Conservation (phyloP, 129 eudicot species). For the Escallonia rubra region DNA sequence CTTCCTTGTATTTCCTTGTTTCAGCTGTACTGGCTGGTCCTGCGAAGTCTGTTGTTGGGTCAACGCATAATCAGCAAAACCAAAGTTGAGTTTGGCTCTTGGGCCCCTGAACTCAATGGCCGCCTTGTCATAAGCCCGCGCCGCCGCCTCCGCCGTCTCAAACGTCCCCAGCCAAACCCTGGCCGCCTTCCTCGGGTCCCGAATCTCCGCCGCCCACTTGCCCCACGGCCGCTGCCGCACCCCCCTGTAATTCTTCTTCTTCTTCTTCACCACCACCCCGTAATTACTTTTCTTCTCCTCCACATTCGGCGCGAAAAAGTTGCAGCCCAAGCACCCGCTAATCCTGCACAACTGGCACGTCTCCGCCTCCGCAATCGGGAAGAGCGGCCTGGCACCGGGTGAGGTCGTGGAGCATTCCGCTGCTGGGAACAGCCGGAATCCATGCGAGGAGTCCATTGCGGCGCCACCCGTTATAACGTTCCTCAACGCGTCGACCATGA, state of each 20-base stretch:
- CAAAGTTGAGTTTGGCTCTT: slow-evolving; percentile 58
- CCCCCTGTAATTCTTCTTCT: slow-evolving; percentile 65
- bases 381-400: neutral
- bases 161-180: slow-evolving; percentile 80
- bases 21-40: neutral
- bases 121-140: slow-evolving; percentile 59
- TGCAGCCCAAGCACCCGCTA: slow-evolving; percentile 71
- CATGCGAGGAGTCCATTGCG: slow-evolving; percentile 3
- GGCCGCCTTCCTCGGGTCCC: slow-evolving; percentile 68
- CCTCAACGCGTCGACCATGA: slow-evolving; percentile 56
- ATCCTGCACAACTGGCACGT: slow-evolving; percentile 46
- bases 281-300: neutral
- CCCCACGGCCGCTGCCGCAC: slow-evolving; percentile 83
- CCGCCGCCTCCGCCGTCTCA: slow-evolving; percentile 75
- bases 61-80: slow-evolving; percentile 34
- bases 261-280: neutral
- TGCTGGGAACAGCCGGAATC: slow-evolving; percentile 11
- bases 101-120: slow-evolving; percentile 76
- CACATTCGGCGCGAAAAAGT: slow-evolving; percentile 18
- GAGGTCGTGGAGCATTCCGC: neutral
- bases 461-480: slow-evolving; percentile 47
- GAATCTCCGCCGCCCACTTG: slow-evolving; percentile 81
- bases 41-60: slow-evolving; percentile 3
- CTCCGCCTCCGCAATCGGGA: slow-evolving; percentile 24
- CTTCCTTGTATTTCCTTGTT: neutral